Percentiles rank a stretch among this genome's conserved stretches.
Evolutionary conservation across 2,329 filamentous ascomycete genomes (phyloP).

Genomic region (Tolypocladium cylindrosporum): DNA sequence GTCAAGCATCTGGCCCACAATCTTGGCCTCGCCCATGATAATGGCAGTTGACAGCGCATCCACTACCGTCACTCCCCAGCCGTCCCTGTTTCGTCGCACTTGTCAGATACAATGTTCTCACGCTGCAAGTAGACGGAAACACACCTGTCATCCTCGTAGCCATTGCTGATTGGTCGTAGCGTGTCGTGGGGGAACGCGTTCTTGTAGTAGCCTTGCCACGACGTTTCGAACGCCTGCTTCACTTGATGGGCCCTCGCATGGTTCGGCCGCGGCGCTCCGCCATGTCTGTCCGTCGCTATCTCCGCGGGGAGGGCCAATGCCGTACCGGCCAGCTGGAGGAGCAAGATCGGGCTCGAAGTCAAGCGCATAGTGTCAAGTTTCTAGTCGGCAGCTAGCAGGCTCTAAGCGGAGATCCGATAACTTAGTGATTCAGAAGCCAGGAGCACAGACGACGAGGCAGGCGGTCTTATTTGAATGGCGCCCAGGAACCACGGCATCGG

Average conservation of each 20-base stretch:
- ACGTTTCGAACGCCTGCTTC: conserved; percentile 57
- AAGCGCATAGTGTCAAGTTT: conserved; percentile 5
- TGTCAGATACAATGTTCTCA: not conserved
- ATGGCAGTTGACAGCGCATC: conserved; percentile 74
- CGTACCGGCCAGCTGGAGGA: conserved; percentile 4
- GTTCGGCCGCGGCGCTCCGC: conserved; percentile 15
- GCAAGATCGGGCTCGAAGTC: not conserved
- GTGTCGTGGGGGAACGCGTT: conserved; percentile 74
- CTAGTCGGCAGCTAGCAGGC: not conserved
- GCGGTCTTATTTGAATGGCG: not conserved
- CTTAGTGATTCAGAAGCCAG: no score
- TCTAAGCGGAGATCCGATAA: not conserved
- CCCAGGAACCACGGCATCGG: not conserved
- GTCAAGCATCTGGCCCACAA: conserved; percentile 61
- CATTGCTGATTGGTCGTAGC: conserved; percentile 57
- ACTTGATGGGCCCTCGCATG: conserved; percentile 45
- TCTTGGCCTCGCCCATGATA: conserved; percentile 59
- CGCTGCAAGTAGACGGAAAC: conserved; percentile 3
- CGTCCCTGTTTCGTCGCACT: conserved; percentile 46
- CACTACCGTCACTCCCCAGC: conserved; percentile 75
- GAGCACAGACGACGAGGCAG: not conserved
- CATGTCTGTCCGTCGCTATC: not conserved
- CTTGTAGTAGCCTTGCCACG: conserved; percentile 64
- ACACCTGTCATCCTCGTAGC: conserved; percentile 59
- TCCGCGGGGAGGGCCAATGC: conserved; percentile 3